Evolutionary conservation across 352 stramenopile species (phyloP), one percentile per base, ranked within the genome.

Genomic region (Saprolegnia diclina): DNA sequence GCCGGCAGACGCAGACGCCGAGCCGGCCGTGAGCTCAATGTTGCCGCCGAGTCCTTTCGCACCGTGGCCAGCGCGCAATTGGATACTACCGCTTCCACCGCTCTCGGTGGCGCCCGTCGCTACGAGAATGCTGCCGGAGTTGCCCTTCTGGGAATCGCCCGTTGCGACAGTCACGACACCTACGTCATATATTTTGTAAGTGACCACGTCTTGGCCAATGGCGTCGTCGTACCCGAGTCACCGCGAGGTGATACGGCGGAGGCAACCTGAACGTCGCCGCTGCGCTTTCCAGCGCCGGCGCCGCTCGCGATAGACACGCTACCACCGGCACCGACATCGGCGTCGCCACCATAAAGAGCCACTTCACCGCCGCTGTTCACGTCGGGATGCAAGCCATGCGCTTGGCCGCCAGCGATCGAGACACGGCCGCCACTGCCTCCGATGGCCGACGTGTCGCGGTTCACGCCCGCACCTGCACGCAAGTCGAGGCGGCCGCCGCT

Each of bases 71-170:
- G 70, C 57, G 5, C 21, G 37, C 26, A 70, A 18, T 19, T 54
- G 48, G 21, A 66, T 66, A 21, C 29, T 55, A 38, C 57, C 57
- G 40, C 57, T 48, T 57, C 73, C 74, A 38, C 86, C 89, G 37
- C 63, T 59, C 29, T 73, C 71, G 9, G 89, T 80, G n/a, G 53
- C 22, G 13, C 87, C 89, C 19, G 88, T 92, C 18, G 72, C 85
- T 3, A 97, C 61, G 37, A 78, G 81, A 40, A 97, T 73, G 9
- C 65, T 64, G 45, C 89, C 89, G 56, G 87, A 94, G n/a, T 80
- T 76, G 42, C 42, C 42, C 13, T 14, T n/a, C 42, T 14, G 11
- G 13, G 42, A 14, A 14, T 14, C 18, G 10, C 42, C 42, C 42
- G 42, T n/a, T 7, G 18, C 11, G 11, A 48, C 18, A 7, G 42